A percentile compares a stretch with the other conserved stretches of the same genome.
These are phyloP conservation scores for Mucor mucedo DNA, from an alignment of 371 early-diverging fungal species.

Conservation along the genomic window DNA sequence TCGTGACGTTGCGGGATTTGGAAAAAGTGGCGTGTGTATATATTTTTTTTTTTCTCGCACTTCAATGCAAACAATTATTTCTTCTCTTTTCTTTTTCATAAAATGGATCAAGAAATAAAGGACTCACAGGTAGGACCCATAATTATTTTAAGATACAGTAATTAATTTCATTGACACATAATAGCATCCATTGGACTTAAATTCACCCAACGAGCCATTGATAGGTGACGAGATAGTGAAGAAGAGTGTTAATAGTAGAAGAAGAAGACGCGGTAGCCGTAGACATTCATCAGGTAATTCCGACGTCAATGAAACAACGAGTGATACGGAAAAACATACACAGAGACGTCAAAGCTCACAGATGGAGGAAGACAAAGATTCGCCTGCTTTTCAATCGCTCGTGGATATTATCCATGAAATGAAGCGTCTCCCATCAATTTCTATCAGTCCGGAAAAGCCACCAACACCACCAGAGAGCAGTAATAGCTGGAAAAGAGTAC, in stretches of 20 bases:
- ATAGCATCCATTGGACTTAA: too few relatives aligned
- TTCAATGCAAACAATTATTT: too few relatives aligned
- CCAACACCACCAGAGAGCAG: neutral
- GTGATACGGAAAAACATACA: neutral
- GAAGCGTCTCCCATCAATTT: conserved; percentile 32
- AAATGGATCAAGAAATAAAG: neutral
- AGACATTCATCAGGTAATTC: conserved; percentile 3
- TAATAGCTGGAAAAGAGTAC: conserved; percentile 11
- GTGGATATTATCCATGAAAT: conserved; percentile 49
- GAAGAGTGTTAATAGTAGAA: conserved; percentile 1
- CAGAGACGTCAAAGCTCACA: conserved; percentile 8
- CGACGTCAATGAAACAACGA: neutral
- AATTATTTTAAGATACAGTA: too few relatives aligned
- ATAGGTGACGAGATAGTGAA: too few relatives aligned
- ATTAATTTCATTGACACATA: too few relatives aligned
- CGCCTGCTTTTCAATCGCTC: conserved; percentile 45
- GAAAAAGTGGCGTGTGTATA: too few relatives aligned
- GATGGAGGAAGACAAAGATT: conserved; percentile 20
- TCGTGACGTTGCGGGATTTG: too few relatives aligned
- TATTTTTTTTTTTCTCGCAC: too few relatives aligned
- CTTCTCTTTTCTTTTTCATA: too few relatives aligned
- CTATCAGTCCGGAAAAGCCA: conserved; percentile 7
- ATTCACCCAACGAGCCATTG: too few relatives aligned
- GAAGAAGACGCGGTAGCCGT: conserved; percentile 12
- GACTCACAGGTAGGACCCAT: neutral